Percentiles rank a stretch among this genome's conserved stretches.
Evolutionary conservation across 352 stramenopile species (phyloP).

Genomic region (Phytopythium boreale): DNA sequence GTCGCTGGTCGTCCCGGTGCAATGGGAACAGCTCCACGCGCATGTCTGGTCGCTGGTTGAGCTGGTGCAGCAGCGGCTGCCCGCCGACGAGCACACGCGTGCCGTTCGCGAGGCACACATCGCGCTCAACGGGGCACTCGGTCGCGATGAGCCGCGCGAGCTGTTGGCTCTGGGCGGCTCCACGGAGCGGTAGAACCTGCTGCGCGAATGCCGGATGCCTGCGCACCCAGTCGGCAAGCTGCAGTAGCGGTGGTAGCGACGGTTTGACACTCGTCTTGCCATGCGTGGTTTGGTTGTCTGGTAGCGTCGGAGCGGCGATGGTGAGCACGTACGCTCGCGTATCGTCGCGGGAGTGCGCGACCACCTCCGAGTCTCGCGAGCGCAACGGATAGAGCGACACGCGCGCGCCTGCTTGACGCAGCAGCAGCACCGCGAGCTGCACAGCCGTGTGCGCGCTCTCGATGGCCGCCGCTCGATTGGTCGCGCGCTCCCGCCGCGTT

Average conservation of each 20-base stretch:
- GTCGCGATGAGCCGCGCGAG: constrained; percentile 50
- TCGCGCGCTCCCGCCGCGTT: background rate
- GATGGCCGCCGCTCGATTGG: constrained; percentile 1
- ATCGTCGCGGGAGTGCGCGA: constrained; percentile 18
- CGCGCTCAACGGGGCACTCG: constrained; percentile 32
- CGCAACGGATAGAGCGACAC: constrained; percentile 42
- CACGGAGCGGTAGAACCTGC: constrained; percentile 43
- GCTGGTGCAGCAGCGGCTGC: constrained; percentile 40
- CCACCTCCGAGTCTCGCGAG: constrained; percentile 19
- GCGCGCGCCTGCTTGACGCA: constrained; percentile 37
- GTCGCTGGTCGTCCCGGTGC: constrained; percentile 52
- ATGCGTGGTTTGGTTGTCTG: constrained; percentile 10
- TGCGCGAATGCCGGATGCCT: constrained; percentile 38
- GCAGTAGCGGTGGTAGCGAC: constrained; percentile 4
- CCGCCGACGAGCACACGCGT: constrained; percentile 33
- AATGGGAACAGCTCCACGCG: constrained; percentile 45
- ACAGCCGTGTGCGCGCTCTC: constrained; percentile 37
- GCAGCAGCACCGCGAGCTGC: constrained; percentile 27
- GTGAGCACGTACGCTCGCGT: constrained; percentile 47
- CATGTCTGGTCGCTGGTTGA: constrained; percentile 19
- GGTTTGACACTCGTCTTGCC: constrained; percentile 11
- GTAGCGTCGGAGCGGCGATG: constrained; percentile 27
- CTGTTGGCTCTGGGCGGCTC: constrained; percentile 50
- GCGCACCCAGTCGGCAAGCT: constrained; percentile 41
- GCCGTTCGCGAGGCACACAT: constrained; percentile 29